Conservation (phyloP, 2,329 filamentous ascomycete species). For the Alternaria consortialis region DNA sequence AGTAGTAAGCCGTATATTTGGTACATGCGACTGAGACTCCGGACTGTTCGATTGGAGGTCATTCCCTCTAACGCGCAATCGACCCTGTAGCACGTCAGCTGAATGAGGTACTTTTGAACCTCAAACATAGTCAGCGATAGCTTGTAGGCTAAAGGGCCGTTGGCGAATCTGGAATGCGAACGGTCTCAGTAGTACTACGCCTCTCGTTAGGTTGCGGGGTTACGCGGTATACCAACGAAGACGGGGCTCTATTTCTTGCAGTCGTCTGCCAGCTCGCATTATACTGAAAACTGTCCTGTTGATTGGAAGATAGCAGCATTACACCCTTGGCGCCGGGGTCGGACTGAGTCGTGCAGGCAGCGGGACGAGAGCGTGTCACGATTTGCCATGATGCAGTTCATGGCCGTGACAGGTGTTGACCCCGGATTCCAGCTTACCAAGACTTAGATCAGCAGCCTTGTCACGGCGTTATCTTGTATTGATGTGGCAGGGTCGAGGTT, state of each 20-base stretch:
- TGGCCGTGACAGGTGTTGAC: conserved; percentile 15
- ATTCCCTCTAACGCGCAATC: neutral
- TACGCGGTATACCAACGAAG: too few species aligned
- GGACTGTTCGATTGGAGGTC: neutral
- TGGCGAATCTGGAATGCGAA: neutral
- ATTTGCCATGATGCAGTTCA: conserved; percentile 15
- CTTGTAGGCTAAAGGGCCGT: conserved; percentile 1
- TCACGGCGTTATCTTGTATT: conserved; percentile 16
- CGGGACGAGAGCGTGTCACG: conserved; percentile 21
- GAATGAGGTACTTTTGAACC: neutral
- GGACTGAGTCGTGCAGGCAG: conserved; percentile 16
- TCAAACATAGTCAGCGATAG: conserved; percentile 1
- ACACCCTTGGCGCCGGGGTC: conserved; percentile 5
- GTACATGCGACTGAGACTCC: neutral
- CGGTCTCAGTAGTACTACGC: neutral
- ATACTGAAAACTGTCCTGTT: conserved; percentile 7
- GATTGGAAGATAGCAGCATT: conserved; percentile 10
- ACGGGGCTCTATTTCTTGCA: too few species aligned
- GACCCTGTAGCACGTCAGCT: conserved; percentile 3
- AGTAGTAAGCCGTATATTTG: neutral
- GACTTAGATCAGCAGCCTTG: conserved; percentile 25
- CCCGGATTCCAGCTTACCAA: conserved; percentile 32
- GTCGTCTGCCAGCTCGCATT: conserved; percentile 3
- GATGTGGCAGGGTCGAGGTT: neutral
- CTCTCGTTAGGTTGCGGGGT: neutral